Percentiles rank a stretch among this genome's conserved stretches.
phyloP scores from a whole-genome alignment of 331 rosid species.

The Stylosanthes scabra region DNA sequence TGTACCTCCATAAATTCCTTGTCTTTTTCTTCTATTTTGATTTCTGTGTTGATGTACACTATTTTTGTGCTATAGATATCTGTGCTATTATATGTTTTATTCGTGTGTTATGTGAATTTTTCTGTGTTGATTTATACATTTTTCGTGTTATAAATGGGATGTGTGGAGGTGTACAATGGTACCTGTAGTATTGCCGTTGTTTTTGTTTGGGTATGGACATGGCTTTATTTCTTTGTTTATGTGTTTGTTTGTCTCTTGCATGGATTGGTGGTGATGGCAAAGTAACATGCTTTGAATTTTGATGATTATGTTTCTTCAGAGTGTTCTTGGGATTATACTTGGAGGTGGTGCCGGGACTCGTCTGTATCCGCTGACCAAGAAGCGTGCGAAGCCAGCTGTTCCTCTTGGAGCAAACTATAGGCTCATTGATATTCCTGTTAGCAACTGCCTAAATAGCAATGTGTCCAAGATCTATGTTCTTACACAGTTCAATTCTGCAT shows the following conservation, averaged over 20 bases:
- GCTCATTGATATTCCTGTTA: conserved; percentile 95
- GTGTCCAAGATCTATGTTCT: conserved; percentile 93
- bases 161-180: too few relatives aligned
- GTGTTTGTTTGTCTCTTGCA: not conserved
- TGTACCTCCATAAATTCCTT: too few relatives aligned
- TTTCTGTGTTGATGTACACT: too few relatives aligned
- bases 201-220: too few relatives aligned
- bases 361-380: conserved; percentile 92
- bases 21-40: too few relatives aligned
- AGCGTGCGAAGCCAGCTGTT: conserved; percentile 98
- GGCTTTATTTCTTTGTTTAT: not conserved
- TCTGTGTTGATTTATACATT: too few relatives aligned
- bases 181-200: too few relatives aligned
- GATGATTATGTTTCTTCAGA: conserved; percentile 51
- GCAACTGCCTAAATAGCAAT: conserved; percentile 96
- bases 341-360: conserved; percentile 99
- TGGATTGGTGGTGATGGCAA: not conserved
- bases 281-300: conserved; percentile 23
- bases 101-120: too few relatives aligned
- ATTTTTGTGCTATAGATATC: not conserved
- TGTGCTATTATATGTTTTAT: not conserved
- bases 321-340: conserved; percentile 93
- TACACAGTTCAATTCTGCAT: conserved; percentile 96
- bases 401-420: conserved; percentile 98
- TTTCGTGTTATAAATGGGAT: too few relatives aligned